Base-by-base conservation (phyloP, 2,329 filamentous ascomycete genomes). In the Cadophora gregata region DNA sequence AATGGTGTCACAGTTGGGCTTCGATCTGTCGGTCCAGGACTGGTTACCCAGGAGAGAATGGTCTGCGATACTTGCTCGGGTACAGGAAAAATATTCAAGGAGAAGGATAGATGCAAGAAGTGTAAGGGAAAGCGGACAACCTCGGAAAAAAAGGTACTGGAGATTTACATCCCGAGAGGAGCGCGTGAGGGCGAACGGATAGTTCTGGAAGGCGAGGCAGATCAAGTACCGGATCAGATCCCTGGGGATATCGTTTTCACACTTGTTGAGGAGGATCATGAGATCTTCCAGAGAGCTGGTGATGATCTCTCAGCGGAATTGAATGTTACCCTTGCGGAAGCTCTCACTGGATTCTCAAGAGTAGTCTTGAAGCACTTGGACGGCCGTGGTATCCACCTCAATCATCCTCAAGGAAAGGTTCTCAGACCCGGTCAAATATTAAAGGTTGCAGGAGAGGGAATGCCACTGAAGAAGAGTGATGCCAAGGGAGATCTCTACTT, bases 71-170 rank as follows among this genome's bases (percentile, higher is more conserved):
- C 90, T 75, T 99, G 96, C 80, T 85, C 89, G 67, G 95, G 94
- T 38, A 86, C 89, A n/a, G 96, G 96, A 6, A 89, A 90, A 76
- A 89, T 94, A 76, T 97, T 89, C 82, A 95, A 95, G 79, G 93
- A 97, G 77, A 98, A 98, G 84, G 96, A 99, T 77, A 93, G 93
- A 77, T 99, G 96, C 85, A 97, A 97, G 85, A 97, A 96, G 84
- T 99, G 96, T 88, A 98, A 98, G 82, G 96, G 96, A 76, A 92
- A 92, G 79, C 88, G 93, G 69, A 93, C 93, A 16, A 88, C 89
- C 53, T 90, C 93, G 75, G 92, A 96, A 80, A 96, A 92, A 80
- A 99, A 98, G 82, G 92, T 95, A 3, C 84, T 99, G 68, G 96
- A 99, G 81, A 90, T 99, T 62, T 98, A 98, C 81, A 97, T 99